Evolutionary conservation across 2,329 filamentous ascomycete genomes (phyloP), one percentile per base, ranked within the genome.

Genomic region (Phyllosticta capitalensis): DNA sequence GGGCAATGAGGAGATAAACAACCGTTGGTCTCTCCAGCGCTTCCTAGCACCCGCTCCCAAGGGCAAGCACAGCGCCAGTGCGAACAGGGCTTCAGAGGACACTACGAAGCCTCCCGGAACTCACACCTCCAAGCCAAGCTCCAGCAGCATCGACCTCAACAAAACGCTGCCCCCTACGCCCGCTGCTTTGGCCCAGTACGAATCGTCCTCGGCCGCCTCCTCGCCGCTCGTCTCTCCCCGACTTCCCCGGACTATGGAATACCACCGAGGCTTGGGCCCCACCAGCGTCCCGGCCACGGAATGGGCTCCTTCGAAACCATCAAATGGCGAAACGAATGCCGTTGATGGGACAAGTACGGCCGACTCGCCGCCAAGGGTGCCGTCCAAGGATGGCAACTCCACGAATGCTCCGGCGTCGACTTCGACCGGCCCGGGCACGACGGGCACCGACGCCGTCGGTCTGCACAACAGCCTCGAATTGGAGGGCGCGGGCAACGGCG

Each of bases 21-120:
- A 53, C 10, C 71, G 70, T n/a, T 71, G 67, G 50, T 66, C 68
- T 2, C 63, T 72, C 6, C 70, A 73, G 62, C 69, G 66, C 50
- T 73, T 71, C 59, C 62, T 74, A 3, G 64, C 67, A 3, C 65
- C 71, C 9, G 54, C 60, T 19, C 62, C 62, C 3, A 61, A 71
- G 19, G 71, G 73, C 12, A 53, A 9, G 67, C 71, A 63, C 63
- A 68, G 12, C 60, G 24, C 24, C 62, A 68, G 10, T 67, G 28
- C 65, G 19, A 56, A 14, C 64, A 19, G 67, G 65, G 33, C 61
- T 58, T 6, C 57, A 57, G 21, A 64, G 65, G 21, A 54, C 62
- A 2, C 52, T 22, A 19, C 52, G 21, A 19, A 30, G 22, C 24
- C 12, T 67, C 69, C 14, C 24, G 33, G n/a, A n/a, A n/a, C 14